These are phyloP conservation scores for Discostella stelligeroides DNA, from an alignment of 108 stramenopile species.

Conservation along the genomic window DNA sequence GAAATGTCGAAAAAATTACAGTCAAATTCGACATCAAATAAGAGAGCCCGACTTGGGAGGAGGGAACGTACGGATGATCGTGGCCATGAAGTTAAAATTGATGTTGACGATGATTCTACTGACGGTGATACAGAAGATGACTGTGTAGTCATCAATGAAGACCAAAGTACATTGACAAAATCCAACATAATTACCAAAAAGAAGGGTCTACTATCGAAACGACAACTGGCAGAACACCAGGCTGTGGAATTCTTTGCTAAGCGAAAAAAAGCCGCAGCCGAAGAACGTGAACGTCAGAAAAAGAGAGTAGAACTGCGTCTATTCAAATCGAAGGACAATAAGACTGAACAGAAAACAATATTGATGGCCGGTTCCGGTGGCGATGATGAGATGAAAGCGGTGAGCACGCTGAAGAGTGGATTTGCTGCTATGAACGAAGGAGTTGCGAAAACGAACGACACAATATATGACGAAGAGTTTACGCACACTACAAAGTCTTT, in stretches of 20 bases:
- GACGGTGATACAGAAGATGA: slow-evolving; percentile 4
- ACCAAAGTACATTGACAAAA: not conserved
- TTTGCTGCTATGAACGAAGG: no score
- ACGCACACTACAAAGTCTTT: no score
- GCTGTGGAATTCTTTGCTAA: slow-evolving; percentile 61
- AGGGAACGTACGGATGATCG: not conserved
- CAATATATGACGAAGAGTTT: no score
- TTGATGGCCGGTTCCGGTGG: not conserved
- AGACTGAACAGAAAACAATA: not conserved
- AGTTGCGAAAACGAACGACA: no score
- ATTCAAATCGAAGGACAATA: slow-evolving; percentile 5
- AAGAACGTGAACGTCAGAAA: slow-evolving; percentile 57
- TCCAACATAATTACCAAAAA: not conserved
- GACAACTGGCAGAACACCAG: slow-evolving; percentile 54
- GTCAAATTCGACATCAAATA: slow-evolving; percentile 3
- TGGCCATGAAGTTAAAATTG: not conserved
- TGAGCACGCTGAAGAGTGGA: no score
- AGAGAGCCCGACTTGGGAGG: not conserved
- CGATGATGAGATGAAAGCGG: not conserved
- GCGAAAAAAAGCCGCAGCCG: slow-evolving; percentile 40
- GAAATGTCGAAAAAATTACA: not conserved
- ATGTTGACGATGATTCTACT: slow-evolving; percentile 9
- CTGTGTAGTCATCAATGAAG: not conserved
- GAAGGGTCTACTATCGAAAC: slow-evolving; percentile 18
- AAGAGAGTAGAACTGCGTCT: slow-evolving; percentile 40